Percentiles rank a stretch among this genome's conserved stretches.
These are phyloP conservation scores for Puccinia coronata DNA, from an alignment of 1,284 basidiomycete species.

Conservation along the genomic window DNA sequence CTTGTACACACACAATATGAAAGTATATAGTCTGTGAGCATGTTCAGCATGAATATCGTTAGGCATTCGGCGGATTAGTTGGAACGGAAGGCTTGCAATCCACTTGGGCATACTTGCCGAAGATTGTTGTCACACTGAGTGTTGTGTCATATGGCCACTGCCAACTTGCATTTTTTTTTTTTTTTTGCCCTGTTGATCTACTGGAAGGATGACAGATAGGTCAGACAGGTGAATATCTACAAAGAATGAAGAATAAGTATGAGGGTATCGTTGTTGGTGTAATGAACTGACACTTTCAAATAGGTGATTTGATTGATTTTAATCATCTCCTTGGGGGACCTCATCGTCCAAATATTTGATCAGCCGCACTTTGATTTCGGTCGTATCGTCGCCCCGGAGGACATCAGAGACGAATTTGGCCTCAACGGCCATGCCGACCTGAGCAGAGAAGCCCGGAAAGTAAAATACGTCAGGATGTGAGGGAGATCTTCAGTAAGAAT, in stretches of 20 bases:
- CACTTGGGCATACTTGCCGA: too few species aligned
- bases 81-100: too few species aligned
- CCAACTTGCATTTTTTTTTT: too few species aligned
- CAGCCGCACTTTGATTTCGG: conserved; percentile 87
- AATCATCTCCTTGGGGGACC: conserved; percentile 60
- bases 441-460: conserved; percentile 31
- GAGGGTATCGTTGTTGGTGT: background rate
- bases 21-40: too few species aligned
- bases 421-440: conserved; percentile 97
- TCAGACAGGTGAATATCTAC: too few species aligned
- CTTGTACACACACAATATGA: too few species aligned
- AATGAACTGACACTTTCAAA: background rate
- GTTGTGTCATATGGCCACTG: too few species aligned
- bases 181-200: too few species aligned
- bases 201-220: too few species aligned
- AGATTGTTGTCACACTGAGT: too few species aligned
- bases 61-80: too few species aligned
- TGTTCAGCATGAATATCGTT: too few species aligned
- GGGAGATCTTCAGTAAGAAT: background rate
- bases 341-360: conserved; percentile 94
- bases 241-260: background rate
- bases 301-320: background rate
- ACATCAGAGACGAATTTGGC: conserved; percentile 85
- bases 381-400: conserved; percentile 87
- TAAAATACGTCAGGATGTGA: conserved; percentile 34